Base-by-base conservation (phyloP, 108 stramenopile species). In the Skeletonema tropicum region DNA sequence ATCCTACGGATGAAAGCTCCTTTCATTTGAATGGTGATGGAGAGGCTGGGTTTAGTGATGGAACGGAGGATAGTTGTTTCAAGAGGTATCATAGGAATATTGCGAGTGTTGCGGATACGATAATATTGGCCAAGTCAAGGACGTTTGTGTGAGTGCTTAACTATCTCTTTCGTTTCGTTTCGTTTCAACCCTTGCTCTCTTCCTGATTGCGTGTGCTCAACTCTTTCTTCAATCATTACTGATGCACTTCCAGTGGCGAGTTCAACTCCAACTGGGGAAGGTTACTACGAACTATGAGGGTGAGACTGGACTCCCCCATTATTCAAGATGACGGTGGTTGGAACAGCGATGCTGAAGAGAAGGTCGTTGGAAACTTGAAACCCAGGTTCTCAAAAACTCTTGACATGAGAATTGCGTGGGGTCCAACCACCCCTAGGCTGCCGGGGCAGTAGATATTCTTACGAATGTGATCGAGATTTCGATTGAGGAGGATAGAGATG, bases 251-350 rank as follows among this genome's bases (percentile, higher is more conserved):
- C 52, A 72, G 74, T 73, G 84, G 84, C 6, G 84, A 85, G 60
- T 81, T 58, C 48, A 85, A 82, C 58, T 71, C 70, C 21, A 85
- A 85, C 60, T 85, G 84, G 84, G 84, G 84, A 4, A 67, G 65
- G 57, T 42, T 81, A 30, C 26, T 81, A 30, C 60, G 80, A 38
- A 62, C 61, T 2, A 62, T 62, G 61, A 33, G 61, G 61, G 61
- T 62, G 32, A 33, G 61, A 19, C 10, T 62, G 7, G 36, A 62
- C 61, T 9, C 33, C 5, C 23, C 21, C 52, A 25, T 8, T 55
- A 19, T 55, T 62, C 61, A 23, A 38, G 33, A 62, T 19, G 61
- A 33, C n/a, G 6, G 17, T 33, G 6, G 17, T 33, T 6, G 33
- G 35, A 38, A 62, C 36, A 38, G 33, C 9, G 2, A 12, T 62